Evolutionary conservation across 345 rosid genomes (phyloP), one percentile per base, ranked within the genome.

Genomic region (Melastoma malabathricum): DNA sequence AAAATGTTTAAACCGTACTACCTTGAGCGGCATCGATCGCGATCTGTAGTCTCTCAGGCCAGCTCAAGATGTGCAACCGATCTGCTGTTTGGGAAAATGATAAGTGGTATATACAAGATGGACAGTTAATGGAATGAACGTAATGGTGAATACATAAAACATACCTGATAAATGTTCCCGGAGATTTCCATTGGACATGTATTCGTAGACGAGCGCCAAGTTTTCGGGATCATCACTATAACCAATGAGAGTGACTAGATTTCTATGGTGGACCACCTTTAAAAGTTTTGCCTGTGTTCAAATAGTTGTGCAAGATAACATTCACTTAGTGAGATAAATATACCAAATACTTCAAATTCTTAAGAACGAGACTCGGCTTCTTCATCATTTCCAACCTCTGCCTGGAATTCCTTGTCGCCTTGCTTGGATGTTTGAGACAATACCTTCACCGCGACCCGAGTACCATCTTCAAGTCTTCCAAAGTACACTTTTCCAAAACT

Each of bases 11-110:
- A 31, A 7, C 38, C 2, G 38, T 1, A 9, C 38, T 6, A 31
- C 78, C 78, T 64, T 64, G 67, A 3, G 75, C 74, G 31, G 72
- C 68, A 49, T 74, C 74, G n/a, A 70, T 50, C 15, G 82, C 78
- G 29, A 76, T 65, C 15, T 61, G 72, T 22, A 70, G 72, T 47
- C 74, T 68, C n/a, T 55, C 59, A 17, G 6, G 46, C 65, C 65
- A 61, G 23, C 31, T 54, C 34, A 54, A 18, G 27, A 47, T 48
- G 34, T 47, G 43, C 0, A 1, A 3, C 17, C 8, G 38, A 9
- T 48, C 0, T 17, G 19, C 59, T 61, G 22, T 16, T 18, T 4
- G 14, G 13, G n/a, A 39, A 50, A 31, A 50, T 8, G 7, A 15
- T 15, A 14, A 9, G 34, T 15, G 8, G 34, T 20, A 14, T 47